A percentile compares a stretch with the other conserved stretches of the same genome.
Conservation (phyloP, 2,329 filamentous ascomycete species). For the Periconia sp. region DNA sequence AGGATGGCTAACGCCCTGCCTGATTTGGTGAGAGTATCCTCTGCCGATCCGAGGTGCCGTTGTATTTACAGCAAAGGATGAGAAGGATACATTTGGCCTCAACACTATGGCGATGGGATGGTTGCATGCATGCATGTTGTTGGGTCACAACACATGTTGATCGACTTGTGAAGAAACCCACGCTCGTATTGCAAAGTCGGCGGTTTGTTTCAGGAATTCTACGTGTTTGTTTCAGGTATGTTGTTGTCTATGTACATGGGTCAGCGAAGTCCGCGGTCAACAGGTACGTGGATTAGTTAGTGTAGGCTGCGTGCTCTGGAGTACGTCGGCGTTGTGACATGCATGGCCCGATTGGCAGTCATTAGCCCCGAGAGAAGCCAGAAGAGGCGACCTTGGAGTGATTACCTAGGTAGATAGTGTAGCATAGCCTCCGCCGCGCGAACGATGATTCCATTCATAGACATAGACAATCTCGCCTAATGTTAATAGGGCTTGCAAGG, state of each 20-base stretch:
- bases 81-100: not conserved
- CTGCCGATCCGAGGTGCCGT: not conserved
- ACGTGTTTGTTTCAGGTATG: not conserved
- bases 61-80: not conserved
- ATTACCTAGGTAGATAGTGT: no score
- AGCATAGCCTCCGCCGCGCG: not conserved
- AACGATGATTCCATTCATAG: conserved; percentile 1
- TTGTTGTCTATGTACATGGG: not conserved
- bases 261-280: not conserved
- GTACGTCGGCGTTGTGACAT: conserved; percentile 4
- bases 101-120: not conserved
- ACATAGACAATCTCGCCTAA: not conserved
- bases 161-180: not conserved
- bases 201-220: not conserved
- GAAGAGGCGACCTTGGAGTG: not conserved
- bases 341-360: not conserved
- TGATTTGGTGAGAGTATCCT: not conserved
- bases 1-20: not conserved
- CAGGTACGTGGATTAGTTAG: not conserved
- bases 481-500: not conserved
- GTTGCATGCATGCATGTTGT: not conserved
- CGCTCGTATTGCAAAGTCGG: not conserved
- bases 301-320: no score
- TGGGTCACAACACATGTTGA: not conserved
- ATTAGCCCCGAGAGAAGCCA: not conserved